phyloP scores from a whole-genome alignment of 208 protist species.

The Trypanosoma conorhini region DNA sequence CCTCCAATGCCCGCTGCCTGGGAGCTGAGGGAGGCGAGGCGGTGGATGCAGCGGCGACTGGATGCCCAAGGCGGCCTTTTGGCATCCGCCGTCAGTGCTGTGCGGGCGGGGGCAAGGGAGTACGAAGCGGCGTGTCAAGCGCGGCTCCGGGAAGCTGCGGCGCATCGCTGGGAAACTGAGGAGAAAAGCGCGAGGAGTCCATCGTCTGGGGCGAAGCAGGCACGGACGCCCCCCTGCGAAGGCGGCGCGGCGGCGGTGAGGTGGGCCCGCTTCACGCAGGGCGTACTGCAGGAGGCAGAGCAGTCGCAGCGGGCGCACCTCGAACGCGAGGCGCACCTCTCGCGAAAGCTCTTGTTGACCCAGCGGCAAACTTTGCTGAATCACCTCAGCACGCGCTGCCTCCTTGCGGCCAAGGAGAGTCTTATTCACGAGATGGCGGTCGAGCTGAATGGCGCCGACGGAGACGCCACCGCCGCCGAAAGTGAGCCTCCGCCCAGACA shows the following conservation, averaged over 20 bases:
- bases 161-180: background rate
- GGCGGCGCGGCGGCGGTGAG: background rate
- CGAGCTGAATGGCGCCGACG: background rate
- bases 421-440: background rate
- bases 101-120: background rate
- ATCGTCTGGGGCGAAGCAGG: background rate
- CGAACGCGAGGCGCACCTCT: constrained; percentile 14
- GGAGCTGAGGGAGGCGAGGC: background rate
- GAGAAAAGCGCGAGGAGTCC: background rate
- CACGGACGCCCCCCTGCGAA: background rate
- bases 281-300: constrained; percentile 13
- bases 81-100: background rate
- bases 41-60: background rate
- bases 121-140: background rate
- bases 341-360: constrained; percentile 5
- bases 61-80: background rate
- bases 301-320: constrained; percentile 3
- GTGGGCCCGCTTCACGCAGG: background rate
- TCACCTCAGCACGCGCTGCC: constrained; percentile 3
- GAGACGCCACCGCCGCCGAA: background rate
- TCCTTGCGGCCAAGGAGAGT: constrained; percentile 11
- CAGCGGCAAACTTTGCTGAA: constrained; percentile 10
- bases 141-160: background rate
- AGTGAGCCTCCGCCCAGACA: background rate
- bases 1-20: background rate